Base-by-base conservation (phyloP, 805 yeast genomes). In the Grigorovia yakushimaensis region DNA sequence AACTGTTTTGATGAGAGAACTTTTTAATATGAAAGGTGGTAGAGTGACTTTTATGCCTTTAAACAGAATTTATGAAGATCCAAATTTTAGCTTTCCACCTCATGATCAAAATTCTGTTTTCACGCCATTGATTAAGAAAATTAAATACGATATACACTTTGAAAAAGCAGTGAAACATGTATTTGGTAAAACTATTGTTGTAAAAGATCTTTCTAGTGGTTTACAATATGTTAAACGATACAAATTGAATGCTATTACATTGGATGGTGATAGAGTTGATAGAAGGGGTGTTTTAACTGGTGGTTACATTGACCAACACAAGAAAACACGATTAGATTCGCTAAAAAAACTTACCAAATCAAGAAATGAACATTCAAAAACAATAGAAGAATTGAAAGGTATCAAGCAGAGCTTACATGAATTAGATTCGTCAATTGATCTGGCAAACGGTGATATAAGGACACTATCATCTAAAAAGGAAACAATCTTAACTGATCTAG, bases 31-130 rank as follows among this genome's bases (percentile, higher is more conserved):
- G 50, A 79, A 78, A 51, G 74, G 82, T 5, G 98, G 98, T 1
- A 74, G 96, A 57, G 89, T 85, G 0, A 88, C 98, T 0, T 88
- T 93, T 56, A 81, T 93, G 71, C 98, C 98, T 1, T 68, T 93
- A 52, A 87, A 88, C 59, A 72, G 94, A 55, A 58, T 93, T 15
- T 54, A 62, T 6, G 44, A 47, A 0, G 70, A 73, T 20, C 58
- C 62, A 30, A 59, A 63, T 9, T 64, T 72, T 15, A 56, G 59
- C 2, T 84, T 79, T 56, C 95, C 96, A 1, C 77, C 76, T 10
- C 70, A 76, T 17, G 78, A 72, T 46, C 48, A 47, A 39, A 82
- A 79, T 41, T 51, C 60, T 17, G 53, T 58, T 1, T 82, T 79
- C 47, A 82, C 89, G 27, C 95, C 97, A 0, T 70, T 93, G 50